Percentiles rank a stretch among this genome's conserved stretches.
Evolutionary conservation across 2,329 filamentous ascomycete species (phyloP).

Genomic region (Albophoma yamanashiensis): DNA sequence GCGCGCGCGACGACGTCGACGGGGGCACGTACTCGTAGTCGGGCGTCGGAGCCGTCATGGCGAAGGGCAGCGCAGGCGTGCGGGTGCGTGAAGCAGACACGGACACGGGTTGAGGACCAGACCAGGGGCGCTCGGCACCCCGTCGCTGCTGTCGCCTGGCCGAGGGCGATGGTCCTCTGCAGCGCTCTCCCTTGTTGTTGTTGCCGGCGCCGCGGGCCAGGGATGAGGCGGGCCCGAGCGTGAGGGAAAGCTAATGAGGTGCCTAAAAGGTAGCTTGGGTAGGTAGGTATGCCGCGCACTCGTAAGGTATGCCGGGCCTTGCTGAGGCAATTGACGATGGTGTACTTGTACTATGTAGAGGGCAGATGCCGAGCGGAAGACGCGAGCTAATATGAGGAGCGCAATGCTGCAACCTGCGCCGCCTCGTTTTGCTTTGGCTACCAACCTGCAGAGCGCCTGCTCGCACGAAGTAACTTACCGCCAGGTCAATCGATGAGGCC

Average conservation of each 20-base stretch:
- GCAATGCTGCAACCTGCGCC: background rate
- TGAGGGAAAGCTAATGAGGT: background rate
- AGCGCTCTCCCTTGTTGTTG: background rate
- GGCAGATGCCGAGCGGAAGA: background rate
- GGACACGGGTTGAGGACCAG: background rate
- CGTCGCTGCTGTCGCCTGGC: background rate
- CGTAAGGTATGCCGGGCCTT: too few relatives aligned
- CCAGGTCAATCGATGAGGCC: background rate
- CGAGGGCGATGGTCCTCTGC: too few relatives aligned
- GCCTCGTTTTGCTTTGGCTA: background rate
- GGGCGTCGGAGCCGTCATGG: conserved; percentile 18
- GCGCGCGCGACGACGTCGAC: conserved; percentile 10
- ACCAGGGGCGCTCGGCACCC: too few relatives aligned
- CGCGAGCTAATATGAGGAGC: background rate
- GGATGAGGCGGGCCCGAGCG: background rate
- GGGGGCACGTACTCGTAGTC: conserved; percentile 11
- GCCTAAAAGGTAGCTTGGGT: too few relatives aligned
- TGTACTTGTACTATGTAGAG: background rate
- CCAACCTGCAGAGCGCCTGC: background rate
- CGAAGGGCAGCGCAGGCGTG: background rate
- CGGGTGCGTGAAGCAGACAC: background rate
- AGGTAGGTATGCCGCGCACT: too few relatives aligned
- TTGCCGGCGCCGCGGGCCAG: background rate
- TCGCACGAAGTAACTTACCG: background rate
- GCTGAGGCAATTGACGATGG: background rate